Base-by-base conservation (phyloP, 805 yeast species). In the Ogataea siamensis region DNA sequence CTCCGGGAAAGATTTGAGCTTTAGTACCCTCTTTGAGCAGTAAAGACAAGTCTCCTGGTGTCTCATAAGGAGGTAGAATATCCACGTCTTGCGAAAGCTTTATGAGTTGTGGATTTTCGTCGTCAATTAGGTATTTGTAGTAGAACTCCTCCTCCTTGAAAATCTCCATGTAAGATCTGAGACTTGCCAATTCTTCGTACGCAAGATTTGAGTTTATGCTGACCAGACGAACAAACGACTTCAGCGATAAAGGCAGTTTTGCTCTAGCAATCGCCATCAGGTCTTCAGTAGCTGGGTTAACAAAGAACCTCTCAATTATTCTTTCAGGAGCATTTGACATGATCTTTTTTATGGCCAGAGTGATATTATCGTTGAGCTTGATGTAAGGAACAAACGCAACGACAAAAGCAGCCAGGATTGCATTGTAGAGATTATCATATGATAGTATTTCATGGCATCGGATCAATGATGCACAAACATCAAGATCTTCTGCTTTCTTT, bases 141-240 rank as follows among this genome's bases (percentile, higher is more conserved):
- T 55, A 55, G 35, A 75, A 68, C 9, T 69, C 70, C 3, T 55
- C 54, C 26, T 60, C 65, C 1, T 63, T 56, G 41, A 73, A 66
- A 1, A 62, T 42, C 12, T 73, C 68, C 70, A 86, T 79, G 53
- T 77, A 87, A 0, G 94, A 76, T 28, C 67, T 66, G 51, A 88
- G 58, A 13, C 68, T 66, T 10, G 68, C 61, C 46, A 88, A 66
- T 45, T 83, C 85, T 38, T 73, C 74, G 41, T 73, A 66, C 0
- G 95, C 93, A 51, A 81, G 74, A 25, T 73, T 74, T 0, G 83
- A 78, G 49, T 84, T 83, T 19, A 79, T 71, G 7, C 81, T 66
- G 10, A 81, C 67, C 9, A 87, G 49, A 37, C 76, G 70, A 26
- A 87, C 59, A 41, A 80, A 78, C 1, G 91, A 80, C 2, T 71